These are phyloP conservation scores for Kodamaea fungicola DNA, from an alignment of 1,139 yeast genomes.

Conservation along the genomic window DNA sequence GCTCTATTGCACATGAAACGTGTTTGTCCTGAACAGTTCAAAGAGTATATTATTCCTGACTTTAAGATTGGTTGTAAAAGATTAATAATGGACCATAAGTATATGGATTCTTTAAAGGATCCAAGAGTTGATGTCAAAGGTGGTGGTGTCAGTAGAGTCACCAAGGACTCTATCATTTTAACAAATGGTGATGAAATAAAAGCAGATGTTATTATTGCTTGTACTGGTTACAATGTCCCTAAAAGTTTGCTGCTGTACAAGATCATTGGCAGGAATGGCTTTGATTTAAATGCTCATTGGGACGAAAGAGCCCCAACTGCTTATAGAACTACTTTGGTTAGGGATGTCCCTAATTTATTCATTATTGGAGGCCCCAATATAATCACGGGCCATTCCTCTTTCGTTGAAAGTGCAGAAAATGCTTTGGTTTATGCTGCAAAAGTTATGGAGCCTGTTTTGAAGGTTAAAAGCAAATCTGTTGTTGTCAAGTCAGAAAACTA, in stretches of 20 bases:
- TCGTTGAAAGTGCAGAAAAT: constrained; percentile 41
- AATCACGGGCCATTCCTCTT: constrained; percentile 45
- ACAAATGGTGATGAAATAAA: constrained; percentile 26
- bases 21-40: constrained; percentile 33
- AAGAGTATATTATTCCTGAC: constrained; percentile 31
- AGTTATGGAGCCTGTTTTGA: constrained; percentile 26
- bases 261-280: constrained; percentile 28
- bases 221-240: constrained; percentile 37
- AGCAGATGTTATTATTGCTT: constrained; percentile 43
- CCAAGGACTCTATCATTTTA: constrained; percentile 28
- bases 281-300: constrained; percentile 25
- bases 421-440: constrained; percentile 24
- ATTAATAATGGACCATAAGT: constrained; percentile 36
- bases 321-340: constrained; percentile 32
- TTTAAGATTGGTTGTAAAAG: constrained; percentile 45
- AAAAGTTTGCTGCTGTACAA: constrained; percentile 19
- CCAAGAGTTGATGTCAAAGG: constrained; percentile 27
- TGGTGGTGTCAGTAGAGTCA: constrained; percentile 24
- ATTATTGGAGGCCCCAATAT: constrained; percentile 42
- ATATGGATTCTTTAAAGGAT: constrained; percentile 33
- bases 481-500: constrained; percentile 32
- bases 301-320: constrained; percentile 31
- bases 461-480: constrained; percentile 28
- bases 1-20: constrained; percentile 28
- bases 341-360: constrained; percentile 36